Evolutionary conservation across 768 basidiomycete genomes (phyloP).

Genomic region (Hygrocybe punicea): DNA sequence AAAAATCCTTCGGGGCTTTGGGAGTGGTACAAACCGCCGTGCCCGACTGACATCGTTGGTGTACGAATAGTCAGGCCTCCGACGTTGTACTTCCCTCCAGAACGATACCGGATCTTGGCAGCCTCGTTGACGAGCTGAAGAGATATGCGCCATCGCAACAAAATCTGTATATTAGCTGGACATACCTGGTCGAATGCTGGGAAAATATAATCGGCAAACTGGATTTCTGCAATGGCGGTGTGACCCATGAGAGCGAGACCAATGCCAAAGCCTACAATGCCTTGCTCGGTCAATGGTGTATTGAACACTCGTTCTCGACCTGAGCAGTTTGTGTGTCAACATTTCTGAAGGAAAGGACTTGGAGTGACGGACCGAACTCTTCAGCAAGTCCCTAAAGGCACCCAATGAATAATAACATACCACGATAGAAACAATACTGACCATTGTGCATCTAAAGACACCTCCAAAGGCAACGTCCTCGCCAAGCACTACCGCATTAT

Average conservation of each 20-base stretch:
- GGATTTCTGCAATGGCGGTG: conserved; percentile 91
- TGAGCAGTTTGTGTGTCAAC: conserved; percentile 28
- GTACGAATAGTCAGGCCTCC: conserved; percentile 79
- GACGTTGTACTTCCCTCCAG: conserved; percentile 79
- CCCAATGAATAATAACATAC: neutral
- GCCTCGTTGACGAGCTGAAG: conserved; percentile 90
- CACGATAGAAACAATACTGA: conserved; percentile 32
- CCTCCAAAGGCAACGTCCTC: conserved; percentile 92
- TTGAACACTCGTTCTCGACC: conserved; percentile 93
- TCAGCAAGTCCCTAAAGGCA: conserved; percentile 75
- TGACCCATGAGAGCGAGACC: conserved; percentile 92
- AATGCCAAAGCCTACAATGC: conserved; percentile 92
- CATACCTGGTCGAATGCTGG: conserved; percentile 90
- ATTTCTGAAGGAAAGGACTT: neutral
- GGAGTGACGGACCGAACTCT: conserved; percentile 69
- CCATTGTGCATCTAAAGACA: conserved; percentile 92
- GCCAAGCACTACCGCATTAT: conserved; percentile 85
- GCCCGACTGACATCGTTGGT: conserved; percentile 89
- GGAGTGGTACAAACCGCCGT: conserved; percentile 91
- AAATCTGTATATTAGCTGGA: neutral
- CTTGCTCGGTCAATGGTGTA: conserved; percentile 89
- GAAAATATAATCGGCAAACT: conserved; percentile 87
- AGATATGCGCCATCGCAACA: conserved; percentile 1
- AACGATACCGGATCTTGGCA: conserved; percentile 88
- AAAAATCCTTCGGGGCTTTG: conserved; percentile 96